Conservation (phyloP, 139 green algal genomes). For the Chlorella sorokiniana region DNA sequence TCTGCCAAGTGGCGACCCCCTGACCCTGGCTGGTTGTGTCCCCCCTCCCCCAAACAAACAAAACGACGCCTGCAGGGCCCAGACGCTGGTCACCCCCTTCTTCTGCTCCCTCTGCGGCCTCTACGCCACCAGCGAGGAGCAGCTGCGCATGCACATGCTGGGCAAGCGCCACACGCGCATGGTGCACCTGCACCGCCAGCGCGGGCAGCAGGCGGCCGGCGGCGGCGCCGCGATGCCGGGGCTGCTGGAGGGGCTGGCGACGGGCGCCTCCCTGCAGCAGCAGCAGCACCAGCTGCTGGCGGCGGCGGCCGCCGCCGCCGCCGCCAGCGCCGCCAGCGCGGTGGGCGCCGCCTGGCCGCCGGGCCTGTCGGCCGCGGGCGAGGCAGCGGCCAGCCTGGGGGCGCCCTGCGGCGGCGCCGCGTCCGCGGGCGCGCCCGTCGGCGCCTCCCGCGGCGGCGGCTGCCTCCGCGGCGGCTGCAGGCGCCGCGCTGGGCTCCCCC, state of each 20-base stretch:
- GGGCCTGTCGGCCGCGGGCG: background rate
- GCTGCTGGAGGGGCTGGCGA: background rate
- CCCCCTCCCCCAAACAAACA: no score
- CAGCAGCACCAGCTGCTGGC: conserved; percentile 29
- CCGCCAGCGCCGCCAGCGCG: background rate
- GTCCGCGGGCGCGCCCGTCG: no score
- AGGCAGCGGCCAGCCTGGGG: background rate
- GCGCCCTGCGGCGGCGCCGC: background rate
- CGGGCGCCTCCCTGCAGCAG: conserved; percentile 13
- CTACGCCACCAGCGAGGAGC: conserved; percentile 35
- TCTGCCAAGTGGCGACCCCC: no score
- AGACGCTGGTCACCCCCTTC: conserved; percentile 33
- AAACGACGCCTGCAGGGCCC: conserved; percentile 16
- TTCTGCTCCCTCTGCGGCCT: conserved; percentile 39
- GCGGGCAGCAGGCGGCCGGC: background rate
- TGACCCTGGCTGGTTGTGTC: background rate
- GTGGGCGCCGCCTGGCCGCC: background rate
- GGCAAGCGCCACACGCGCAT: conserved; percentile 36
- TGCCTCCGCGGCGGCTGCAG: background rate
- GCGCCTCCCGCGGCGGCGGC: no score
- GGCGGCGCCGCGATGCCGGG: background rate
- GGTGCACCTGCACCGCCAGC: conserved; percentile 28
- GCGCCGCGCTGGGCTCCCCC: background rate
- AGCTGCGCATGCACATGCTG: conserved; percentile 40
- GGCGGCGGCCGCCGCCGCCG: background rate